phyloP scores from a whole-genome alignment of 176 grass and related monocot genomes.

The Themeda triandra region DNA sequence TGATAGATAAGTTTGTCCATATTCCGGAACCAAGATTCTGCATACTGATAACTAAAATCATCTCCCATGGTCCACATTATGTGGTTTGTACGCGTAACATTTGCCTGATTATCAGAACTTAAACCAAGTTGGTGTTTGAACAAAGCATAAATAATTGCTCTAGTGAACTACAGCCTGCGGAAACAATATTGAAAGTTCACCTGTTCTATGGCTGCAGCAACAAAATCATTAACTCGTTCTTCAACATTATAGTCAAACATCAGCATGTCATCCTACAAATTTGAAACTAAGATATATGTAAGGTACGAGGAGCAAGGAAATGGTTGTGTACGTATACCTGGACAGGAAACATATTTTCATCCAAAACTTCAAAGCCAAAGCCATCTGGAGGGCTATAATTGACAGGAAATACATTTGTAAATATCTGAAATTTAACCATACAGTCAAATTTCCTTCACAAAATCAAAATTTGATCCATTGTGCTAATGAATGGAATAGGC shows the following conservation, averaged over 20 bases:
- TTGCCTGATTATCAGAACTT: constrained; percentile 56
- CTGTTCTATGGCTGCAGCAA: constrained; percentile 73
- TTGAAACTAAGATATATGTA: constrained; percentile 13
- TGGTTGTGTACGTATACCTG: constrained; percentile 47
- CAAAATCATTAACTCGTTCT: constrained; percentile 79
- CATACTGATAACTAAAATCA: constrained; percentile 87
- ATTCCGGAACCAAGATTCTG: constrained; percentile 90
- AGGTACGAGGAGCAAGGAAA: constrained; percentile 1
- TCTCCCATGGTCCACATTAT: constrained; percentile 99
- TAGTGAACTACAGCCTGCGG: background rate
- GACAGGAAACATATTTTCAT: constrained; percentile 50
- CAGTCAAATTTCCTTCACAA: background rate
- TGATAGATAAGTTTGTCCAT: constrained; percentile 93
- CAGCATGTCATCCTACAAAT: constrained; percentile 68
- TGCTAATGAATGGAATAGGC: constrained; percentile 4
- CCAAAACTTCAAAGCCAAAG: constrained; percentile 75
- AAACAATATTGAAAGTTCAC: constrained; percentile 34
- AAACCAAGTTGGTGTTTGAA: constrained; percentile 25
- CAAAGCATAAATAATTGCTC: constrained; percentile 1
- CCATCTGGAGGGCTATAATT: constrained; percentile 82
- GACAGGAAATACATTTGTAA: constrained; percentile 89
- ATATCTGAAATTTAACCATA: constrained; percentile 61
- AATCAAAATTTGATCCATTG: background rate
- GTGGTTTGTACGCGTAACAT: constrained; percentile 82
- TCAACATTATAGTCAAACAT: constrained; percentile 83